phyloP scores from a whole-genome alignment of 192 early-diverging fungal genomes.

The Backusella luteola region DNA sequence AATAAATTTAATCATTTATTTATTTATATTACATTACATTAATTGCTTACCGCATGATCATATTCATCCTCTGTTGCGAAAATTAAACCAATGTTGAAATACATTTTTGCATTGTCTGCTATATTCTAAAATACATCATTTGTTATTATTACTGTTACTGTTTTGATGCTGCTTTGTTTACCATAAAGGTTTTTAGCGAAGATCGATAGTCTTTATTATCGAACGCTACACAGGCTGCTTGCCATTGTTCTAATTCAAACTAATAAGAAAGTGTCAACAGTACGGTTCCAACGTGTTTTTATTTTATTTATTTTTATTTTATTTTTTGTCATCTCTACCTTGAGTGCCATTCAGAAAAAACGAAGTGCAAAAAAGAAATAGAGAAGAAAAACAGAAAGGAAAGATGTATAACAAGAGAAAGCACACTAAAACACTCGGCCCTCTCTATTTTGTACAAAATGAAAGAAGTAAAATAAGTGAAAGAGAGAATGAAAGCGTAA shows the following conservation, averaged over 20 bases:
- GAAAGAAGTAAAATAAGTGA: not conserved
- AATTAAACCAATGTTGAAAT: conserved; percentile 92
- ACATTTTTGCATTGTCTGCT: conserved; percentile 90
- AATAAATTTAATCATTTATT: conserved; percentile 8
- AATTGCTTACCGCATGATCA: conserved; percentile 75
- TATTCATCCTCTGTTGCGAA: conserved; percentile 73
- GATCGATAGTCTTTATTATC: conserved; percentile 68
- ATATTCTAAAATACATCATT: conserved; percentile 50
- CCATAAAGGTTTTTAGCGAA: conserved; percentile 68
- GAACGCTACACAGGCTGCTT: conserved; percentile 70
- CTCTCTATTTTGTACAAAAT: not conserved
- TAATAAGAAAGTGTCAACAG: conserved; percentile 20
- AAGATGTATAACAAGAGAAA: conserved; percentile 10
- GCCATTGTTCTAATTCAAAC: conserved; percentile 84
- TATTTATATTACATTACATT: conserved; percentile 3
- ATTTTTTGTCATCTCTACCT: conserved; percentile 13
- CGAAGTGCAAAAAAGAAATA: conserved; percentile 8
- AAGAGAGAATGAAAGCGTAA: conserved; percentile 4
- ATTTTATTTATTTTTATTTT: not conserved
- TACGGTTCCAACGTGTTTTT: not conserved
- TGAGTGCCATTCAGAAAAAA: conserved; percentile 20
- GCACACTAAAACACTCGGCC: not conserved
- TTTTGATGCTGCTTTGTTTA: conserved; percentile 36
- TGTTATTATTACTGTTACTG: not conserved
- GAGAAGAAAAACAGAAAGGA: conserved; percentile 3